Evolutionary conservation across 2,329 filamentous ascomycete species (phyloP), one percentile per base, ranked within the genome.

Genomic region (Aspergillus glaucus): DNA sequence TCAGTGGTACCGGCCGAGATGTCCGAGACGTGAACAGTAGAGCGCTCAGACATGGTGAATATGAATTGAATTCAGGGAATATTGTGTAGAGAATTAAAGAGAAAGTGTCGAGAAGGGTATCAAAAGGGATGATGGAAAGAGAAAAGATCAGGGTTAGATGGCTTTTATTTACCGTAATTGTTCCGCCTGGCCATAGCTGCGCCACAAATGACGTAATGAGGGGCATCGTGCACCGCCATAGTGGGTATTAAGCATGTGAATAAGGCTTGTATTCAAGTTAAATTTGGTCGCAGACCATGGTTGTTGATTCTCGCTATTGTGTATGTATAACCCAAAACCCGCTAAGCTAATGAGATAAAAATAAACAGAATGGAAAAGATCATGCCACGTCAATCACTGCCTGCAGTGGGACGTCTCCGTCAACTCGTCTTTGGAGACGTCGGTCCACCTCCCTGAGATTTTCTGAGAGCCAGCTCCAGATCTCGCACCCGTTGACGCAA

Each of bases 1-100:
- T 98, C 90, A 59, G 81, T 83, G 49, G 92, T 96, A 68, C 85
- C 74, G 54, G 77, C 68, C 59, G 87, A 84, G 74, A 98, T 95
- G 76, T 93, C 91, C 75, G 87, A 87, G 63, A 97, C 91, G 75
- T 91, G 76, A 56, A 96, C 88, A 45, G 87, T 92, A 62, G 75
- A 80, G 61, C 73, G 58, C 46, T 58, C 68, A 62, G 79, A 74
- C 80, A 84, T 84, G 56, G 37, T 77, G 67, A 32, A 19, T n/a
- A 43, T 40, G 37, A 2, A 22, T 40, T 40, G 17, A 22, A 40
- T 19, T 22, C n/a, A 37, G 34, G 34, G 3, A 4, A 37, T 22
- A 45, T 12, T 39, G 14, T 14, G n/a, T 45, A 37, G 21, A 48
- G 39, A 19, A 24, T 26, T 22, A 17, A 44, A 32, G 6, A 22